Evolutionary conservation across 129 eudicot species (phyloP).

Genomic region (Tanacetum coccineum): DNA sequence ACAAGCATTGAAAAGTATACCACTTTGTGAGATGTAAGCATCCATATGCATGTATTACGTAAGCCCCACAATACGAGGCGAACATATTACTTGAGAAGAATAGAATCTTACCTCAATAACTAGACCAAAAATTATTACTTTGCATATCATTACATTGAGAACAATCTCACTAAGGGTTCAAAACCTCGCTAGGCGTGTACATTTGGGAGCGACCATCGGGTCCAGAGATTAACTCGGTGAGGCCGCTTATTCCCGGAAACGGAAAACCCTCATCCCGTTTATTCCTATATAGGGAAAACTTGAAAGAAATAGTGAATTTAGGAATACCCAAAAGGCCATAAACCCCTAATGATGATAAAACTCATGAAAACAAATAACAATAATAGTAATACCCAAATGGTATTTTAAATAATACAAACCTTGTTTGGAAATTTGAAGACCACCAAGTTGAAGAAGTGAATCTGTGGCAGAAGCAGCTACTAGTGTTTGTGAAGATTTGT

Average conservation of each 20-base stretch:
- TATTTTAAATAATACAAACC: no score
- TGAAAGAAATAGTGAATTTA: no score
- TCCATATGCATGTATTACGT: neutral
- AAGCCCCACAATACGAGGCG: neutral
- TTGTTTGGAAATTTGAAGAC: conserved; percentile 63
- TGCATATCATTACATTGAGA: neutral
- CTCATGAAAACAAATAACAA: conserved; percentile 1
- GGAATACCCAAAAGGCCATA: no score
- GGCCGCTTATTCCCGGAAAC: no score
- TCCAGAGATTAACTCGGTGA: no score
- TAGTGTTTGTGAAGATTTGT: conserved; percentile 34
- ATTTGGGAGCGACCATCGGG: no score
- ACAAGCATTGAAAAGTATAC: neutral
- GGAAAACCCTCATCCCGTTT: no score
- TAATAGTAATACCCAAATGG: neutral
- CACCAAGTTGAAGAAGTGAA: conserved; percentile 62
- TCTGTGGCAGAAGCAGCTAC: conserved; percentile 21
- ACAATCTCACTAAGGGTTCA: no score
- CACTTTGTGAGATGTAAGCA: neutral
- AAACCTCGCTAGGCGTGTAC: no score
- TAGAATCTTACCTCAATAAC: neutral
- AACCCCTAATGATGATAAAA: neutral
- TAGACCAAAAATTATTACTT: neutral
- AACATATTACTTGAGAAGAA: neutral
- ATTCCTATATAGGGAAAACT: no score